Percentiles rank a stretch among this genome's conserved stretches.
These are phyloP conservation scores for Penicillium roqueforti DNA, from an alignment of 495 filamentous ascomycete species.

Conservation along the genomic window DNA sequence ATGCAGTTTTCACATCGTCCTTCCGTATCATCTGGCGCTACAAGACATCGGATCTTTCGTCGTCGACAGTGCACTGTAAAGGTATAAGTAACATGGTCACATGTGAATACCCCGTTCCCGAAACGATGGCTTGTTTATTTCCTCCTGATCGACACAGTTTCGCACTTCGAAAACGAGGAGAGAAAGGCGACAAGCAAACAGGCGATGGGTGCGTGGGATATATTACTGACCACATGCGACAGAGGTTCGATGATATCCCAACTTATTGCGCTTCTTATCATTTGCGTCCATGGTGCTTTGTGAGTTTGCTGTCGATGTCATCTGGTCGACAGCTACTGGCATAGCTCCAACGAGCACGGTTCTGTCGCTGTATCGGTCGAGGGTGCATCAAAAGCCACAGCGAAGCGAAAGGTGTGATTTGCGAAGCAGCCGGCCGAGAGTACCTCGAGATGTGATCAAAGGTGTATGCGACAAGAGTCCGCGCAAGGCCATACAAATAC, in stretches of 20 bases:
- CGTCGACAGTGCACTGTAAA: conserved; percentile 81
- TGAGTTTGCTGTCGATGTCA: conserved; percentile 64
- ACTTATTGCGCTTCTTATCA: conserved; percentile 92
- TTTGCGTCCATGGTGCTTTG: conserved; percentile 48
- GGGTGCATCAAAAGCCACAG: conserved; percentile 31
- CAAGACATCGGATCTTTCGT: conserved; percentile 91
- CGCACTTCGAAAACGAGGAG: neutral
- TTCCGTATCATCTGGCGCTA: conserved; percentile 70
- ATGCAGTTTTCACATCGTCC: conserved; percentile 95
- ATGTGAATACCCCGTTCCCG: neutral
- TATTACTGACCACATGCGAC: conserved; percentile 88
- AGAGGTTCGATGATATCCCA: conserved; percentile 95
- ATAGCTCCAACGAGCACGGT: conserved; percentile 35
- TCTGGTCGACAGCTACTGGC: conserved; percentile 52
- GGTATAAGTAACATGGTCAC: conserved; percentile 15
- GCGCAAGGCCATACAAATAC: conserved; percentile 20
- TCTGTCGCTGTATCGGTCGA: conserved; percentile 30
- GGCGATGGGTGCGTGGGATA: neutral
- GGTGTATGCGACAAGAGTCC: conserved; percentile 9
- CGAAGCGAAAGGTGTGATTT: conserved; percentile 12
- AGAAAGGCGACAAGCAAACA: neutral
- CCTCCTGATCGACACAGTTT: neutral
- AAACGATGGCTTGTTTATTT: neutral
- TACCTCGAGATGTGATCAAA: conserved; percentile 4
- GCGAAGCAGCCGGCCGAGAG: conserved; percentile 2